phyloP scores from a whole-genome alignment of 139 green algal species.

The Picochlorum sp. region DNA sequence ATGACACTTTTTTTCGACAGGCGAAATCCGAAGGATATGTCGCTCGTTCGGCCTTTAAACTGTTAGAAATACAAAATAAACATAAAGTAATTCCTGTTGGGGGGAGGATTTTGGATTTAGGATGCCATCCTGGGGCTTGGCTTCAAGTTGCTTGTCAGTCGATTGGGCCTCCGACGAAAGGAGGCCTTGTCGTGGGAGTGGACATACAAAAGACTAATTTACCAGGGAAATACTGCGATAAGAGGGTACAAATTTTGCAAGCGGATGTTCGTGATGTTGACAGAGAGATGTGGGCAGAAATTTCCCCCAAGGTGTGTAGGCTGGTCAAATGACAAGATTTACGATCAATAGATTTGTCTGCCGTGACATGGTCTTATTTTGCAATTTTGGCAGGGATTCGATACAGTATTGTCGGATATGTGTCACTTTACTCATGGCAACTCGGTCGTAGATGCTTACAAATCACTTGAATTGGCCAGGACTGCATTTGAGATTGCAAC shows the following conservation, averaged over 20 bases:
- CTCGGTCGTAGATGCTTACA: constrained; percentile 44
- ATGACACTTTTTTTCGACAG: constrained; percentile 5
- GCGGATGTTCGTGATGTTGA: constrained; percentile 46
- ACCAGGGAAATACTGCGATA: constrained; percentile 49
- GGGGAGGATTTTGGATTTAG: constrained; percentile 52
- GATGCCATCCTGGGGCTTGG: constrained; percentile 68
- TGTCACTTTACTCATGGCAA: constrained; percentile 55
- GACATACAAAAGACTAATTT: constrained; percentile 51
- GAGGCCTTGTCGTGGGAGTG: constrained; percentile 58
- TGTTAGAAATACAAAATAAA: constrained; percentile 70
- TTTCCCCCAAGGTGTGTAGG: constrained; percentile 24
- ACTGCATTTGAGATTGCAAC: constrained; percentile 62
- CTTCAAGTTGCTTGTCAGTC: constrained; percentile 68
- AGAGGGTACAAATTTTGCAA: constrained; percentile 49
- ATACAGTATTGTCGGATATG: constrained; percentile 55
- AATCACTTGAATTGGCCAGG: constrained; percentile 61
- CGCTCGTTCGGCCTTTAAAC: constrained; percentile 64
- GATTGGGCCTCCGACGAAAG: constrained; percentile 40
- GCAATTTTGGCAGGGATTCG: constrained; percentile 4
- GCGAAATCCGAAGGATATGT: constrained; percentile 52
- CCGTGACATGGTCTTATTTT: neutral
- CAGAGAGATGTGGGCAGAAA: constrained; percentile 30
- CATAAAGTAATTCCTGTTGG: constrained; percentile 59
- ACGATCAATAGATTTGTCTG: neutral
- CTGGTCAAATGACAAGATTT: neutral